These are phyloP conservation scores for Auxenochlorella pyrenoidosa DNA, from an alignment of 139 green algal genomes.

Conservation along the genomic window DNA sequence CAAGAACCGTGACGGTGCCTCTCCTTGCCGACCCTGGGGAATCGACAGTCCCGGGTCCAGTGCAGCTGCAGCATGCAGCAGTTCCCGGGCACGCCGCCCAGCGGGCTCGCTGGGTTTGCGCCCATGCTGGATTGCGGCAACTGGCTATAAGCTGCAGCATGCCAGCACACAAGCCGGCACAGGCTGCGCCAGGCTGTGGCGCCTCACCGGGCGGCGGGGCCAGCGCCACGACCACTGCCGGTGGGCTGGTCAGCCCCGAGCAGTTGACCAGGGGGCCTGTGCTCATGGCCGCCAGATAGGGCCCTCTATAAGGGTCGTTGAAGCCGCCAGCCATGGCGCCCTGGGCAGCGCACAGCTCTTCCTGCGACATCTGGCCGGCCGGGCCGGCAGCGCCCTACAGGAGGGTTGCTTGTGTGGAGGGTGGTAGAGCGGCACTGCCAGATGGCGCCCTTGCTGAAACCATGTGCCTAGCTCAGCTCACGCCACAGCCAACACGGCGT, in stretches of 20 bases:
- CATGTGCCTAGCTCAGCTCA: background rate
- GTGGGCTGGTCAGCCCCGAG: background rate
- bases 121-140: too few species aligned
- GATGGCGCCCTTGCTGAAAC: background rate
- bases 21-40: too few species aligned
- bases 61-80: background rate
- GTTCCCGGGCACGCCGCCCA: too few species aligned
- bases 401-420: too few species aligned
- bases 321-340: background rate
- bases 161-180: too few species aligned
- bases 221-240: background rate
- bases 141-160: too few species aligned
- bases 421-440: too few species aligned
- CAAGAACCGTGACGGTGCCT: too few species aligned
- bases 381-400: background rate
- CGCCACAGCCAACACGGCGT: background rate
- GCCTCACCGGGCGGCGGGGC: background rate
- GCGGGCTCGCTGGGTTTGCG: too few species aligned
- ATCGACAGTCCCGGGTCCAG: too few species aligned
- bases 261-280: background rate
- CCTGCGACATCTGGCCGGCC: background rate
- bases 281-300: background rate
- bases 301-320: background rate
- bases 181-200: too few species aligned
- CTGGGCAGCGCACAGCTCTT: conserved; percentile 28